Conservation (phyloP, 306 rosid species). For the Medicago lupulina region DNA sequence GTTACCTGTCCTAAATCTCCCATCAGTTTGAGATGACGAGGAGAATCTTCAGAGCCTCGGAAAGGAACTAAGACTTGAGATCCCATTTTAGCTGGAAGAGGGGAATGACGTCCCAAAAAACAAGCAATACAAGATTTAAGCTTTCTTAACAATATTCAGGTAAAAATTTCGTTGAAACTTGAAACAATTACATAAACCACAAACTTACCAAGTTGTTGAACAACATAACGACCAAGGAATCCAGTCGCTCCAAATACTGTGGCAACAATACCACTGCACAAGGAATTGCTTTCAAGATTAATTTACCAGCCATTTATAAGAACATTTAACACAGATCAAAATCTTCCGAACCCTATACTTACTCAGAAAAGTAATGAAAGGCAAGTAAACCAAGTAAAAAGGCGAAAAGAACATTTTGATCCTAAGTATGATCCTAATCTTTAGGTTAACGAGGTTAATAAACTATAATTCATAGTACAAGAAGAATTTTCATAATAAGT, state of each 20-base stretch:
- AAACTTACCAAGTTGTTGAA: constrained; percentile 89
- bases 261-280: constrained; percentile 88
- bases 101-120: constrained; percentile 41
- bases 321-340: constrained; percentile 40
- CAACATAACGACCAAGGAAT: constrained; percentile 98
- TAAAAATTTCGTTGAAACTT: constrained; percentile 18
- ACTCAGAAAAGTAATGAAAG: constrained; percentile 1
- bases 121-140: constrained; percentile 3
- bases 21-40: constrained; percentile 95
- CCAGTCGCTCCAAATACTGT: constrained; percentile 99
- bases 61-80: constrained; percentile 94
- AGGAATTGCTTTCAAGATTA: constrained; percentile 40
- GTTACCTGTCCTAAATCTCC: constrained; percentile 99
- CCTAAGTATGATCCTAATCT: constrained; percentile 8
- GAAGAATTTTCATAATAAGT: constrained; percentile 23
- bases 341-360: constrained; percentile 27
- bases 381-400: constrained; percentile 24
- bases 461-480: constrained; percentile 11
- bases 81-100: constrained; percentile 90
- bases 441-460: constrained; percentile 24
- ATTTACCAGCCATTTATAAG: constrained; percentile 31
- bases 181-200: constrained; percentile 28
- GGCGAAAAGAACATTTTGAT: constrained; percentile 14
- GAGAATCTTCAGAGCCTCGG: constrained; percentile 94
- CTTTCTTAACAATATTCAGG: neutral